phyloP scores from a whole-genome alignment of 129 eudicot species.

The Rutidosis leptorrhynchoides region DNA sequence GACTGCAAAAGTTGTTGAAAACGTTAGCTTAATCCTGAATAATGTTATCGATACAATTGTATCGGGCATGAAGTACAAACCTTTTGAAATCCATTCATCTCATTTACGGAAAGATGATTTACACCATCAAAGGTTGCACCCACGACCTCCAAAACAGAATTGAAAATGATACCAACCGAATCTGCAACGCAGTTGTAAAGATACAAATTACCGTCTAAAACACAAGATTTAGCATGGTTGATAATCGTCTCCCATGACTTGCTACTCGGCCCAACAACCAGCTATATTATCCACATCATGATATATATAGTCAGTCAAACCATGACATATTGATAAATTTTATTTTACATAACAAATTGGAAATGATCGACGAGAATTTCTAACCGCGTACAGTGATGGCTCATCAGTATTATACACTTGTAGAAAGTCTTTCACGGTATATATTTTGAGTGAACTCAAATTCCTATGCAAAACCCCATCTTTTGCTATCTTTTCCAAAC shows the following conservation, averaged over 20 bases:
- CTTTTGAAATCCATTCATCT: slow-evolving; percentile 45
- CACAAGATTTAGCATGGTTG: slow-evolving; percentile 56
- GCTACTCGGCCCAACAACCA: slow-evolving; percentile 48
- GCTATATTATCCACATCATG: slow-evolving; percentile 36
- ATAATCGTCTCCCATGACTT: slow-evolving; percentile 54
- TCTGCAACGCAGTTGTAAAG: slow-evolving; percentile 35
- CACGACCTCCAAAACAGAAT: slow-evolving; percentile 50
- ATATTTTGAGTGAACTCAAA: slow-evolving; percentile 31
- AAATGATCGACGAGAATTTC: background rate
- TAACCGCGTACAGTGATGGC: slow-evolving; percentile 42
- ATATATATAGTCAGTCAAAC: slow-evolving; percentile 13
- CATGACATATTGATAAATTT: background rate
- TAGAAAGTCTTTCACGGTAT: slow-evolving; percentile 51
- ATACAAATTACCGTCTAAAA: slow-evolving; percentile 46
- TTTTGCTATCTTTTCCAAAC: slow-evolving; percentile 71
- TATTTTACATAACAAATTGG: background rate
- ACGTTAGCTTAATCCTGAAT: slow-evolving; percentile 7
- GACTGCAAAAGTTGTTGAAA: slow-evolving; percentile 30
- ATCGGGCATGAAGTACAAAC: slow-evolving; percentile 36
- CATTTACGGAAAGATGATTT: slow-evolving; percentile 37
- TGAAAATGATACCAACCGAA: slow-evolving; percentile 43
- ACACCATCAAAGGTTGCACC: slow-evolving; percentile 69
- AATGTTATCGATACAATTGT: background rate
- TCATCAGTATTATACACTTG: slow-evolving; percentile 41
- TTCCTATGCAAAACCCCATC: slow-evolving; percentile 46